These are phyloP conservation scores for Tylopilus subfusipes DNA, from an alignment of 768 basidiomycete species.

Conservation along the genomic window DNA sequence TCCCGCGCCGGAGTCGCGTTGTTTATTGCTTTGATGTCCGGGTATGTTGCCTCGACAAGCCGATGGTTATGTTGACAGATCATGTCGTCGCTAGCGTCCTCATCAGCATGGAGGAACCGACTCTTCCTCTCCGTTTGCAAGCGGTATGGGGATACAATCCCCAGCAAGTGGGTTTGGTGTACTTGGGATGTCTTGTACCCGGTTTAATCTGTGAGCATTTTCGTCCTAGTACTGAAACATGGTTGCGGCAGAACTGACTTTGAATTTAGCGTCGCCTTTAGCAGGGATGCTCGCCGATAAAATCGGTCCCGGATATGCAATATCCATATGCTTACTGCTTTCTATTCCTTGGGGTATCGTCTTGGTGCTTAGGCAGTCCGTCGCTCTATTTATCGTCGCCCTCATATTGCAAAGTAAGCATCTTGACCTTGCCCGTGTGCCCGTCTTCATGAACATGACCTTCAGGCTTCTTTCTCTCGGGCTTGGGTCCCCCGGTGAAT, in stretches of 20 bases:
- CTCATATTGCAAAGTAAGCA: slow-evolving; percentile 53
- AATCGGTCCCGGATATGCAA: slow-evolving; percentile 53
- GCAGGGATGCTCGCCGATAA: slow-evolving; percentile 59
- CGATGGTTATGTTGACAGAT: neutral
- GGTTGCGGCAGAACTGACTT: neutral
- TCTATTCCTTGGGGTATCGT: slow-evolving; percentile 64
- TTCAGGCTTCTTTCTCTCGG: slow-evolving; percentile 60
- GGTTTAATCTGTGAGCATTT: slow-evolving; percentile 55
- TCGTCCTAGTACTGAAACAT: neutral
- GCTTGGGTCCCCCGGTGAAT: slow-evolving; percentile 56
- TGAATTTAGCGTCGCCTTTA: slow-evolving; percentile 49
- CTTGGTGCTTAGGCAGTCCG: slow-evolving; percentile 53
- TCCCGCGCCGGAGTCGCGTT: slow-evolving; percentile 47
- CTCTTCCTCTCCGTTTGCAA: slow-evolving; percentile 54
- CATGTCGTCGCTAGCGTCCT: slow-evolving; percentile 36
- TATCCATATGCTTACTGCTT: slow-evolving; percentile 44
- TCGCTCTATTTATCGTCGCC: slow-evolving; percentile 33
- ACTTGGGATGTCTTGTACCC: slow-evolving; percentile 60
- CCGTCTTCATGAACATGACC: neutral
- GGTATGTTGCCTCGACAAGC: slow-evolving; percentile 37
- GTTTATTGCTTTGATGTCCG: slow-evolving; percentile 47
- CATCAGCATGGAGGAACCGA: slow-evolving; percentile 50
- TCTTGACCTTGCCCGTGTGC: neutral
- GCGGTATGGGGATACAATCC: slow-evolving; percentile 46
- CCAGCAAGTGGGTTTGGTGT: slow-evolving; percentile 59